Evolutionary conservation across 164 flowering plant genomes (phyloP).

Genomic region (Buxus sempervirens): DNA sequence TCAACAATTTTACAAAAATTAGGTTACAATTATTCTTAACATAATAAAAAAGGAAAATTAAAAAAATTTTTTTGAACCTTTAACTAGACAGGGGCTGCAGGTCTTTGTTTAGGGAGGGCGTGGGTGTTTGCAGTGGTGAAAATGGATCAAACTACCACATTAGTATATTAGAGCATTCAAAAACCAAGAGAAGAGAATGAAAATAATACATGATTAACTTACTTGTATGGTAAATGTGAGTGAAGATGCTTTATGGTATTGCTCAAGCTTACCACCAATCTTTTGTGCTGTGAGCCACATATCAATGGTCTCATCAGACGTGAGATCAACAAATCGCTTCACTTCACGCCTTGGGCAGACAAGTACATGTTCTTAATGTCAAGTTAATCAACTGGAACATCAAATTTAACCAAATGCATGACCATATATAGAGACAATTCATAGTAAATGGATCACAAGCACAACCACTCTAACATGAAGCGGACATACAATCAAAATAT

Average conservation of each 20-base stretch:
- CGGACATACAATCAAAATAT: neutral
- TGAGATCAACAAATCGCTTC: constrained; percentile 79
- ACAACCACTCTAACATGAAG: neutral
- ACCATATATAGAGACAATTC: neutral
- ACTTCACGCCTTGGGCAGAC: constrained; percentile 86
- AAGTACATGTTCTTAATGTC: constrained; percentile 75
- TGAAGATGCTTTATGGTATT: constrained; percentile 72
- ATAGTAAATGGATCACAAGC: neutral
- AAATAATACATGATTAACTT: constrained; percentile 10
- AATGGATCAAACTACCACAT: neutral
- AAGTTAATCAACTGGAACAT: constrained; percentile 40
- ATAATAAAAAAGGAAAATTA: too few species aligned
- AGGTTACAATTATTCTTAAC: too few species aligned
- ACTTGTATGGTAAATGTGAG: constrained; percentile 83
- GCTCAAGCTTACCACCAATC: constrained; percentile 63
- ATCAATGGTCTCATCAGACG: constrained; percentile 69
- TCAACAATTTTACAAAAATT: too few species aligned
- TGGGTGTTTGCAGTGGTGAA: too few species aligned
- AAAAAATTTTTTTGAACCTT: too few species aligned
- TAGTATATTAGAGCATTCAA: neutral
- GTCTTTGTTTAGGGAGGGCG: too few species aligned
- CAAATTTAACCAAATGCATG: neutral
- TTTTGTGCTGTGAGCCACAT: constrained; percentile 80
- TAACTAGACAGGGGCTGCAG: too few species aligned
- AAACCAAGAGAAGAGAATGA: neutral